Conservation (phyloP, 1,139 yeast species). For the Blastobotrys indianensis region DNA sequence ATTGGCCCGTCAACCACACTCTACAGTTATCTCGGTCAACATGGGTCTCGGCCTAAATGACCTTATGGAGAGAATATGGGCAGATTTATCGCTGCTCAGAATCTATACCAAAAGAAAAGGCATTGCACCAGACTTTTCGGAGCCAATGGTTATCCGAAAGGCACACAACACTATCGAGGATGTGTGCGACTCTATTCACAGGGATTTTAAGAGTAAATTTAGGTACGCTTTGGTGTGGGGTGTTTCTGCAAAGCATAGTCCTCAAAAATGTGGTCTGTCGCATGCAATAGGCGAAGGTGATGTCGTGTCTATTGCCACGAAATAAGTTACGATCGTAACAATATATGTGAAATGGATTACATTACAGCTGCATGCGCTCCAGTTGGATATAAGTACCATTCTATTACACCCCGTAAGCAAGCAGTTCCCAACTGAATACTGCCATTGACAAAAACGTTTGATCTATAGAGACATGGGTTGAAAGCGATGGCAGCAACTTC, state of each 20-base stretch:
- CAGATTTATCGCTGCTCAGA: conserved; percentile 70
- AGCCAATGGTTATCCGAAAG: conserved; percentile 85
- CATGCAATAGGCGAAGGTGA: conserved; percentile 90
- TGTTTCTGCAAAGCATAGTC: conserved; percentile 87
- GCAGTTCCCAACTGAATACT: too few relatives aligned
- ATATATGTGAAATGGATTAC: background rate
- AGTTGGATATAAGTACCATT: too few relatives aligned
- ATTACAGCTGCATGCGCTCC: background rate
- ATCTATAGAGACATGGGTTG: too few relatives aligned
- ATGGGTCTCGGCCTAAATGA: conserved; percentile 81
- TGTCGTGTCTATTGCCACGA: conserved; percentile 85
- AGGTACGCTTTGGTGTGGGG: conserved; percentile 98
- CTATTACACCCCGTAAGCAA: too few relatives aligned
- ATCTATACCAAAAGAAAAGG: conserved; percentile 88
- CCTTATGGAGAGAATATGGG: conserved; percentile 89
- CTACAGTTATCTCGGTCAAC: conserved; percentile 91
- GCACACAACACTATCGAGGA: conserved; percentile 69
- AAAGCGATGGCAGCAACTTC: too few relatives aligned
- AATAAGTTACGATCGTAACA: conserved; percentile 34
- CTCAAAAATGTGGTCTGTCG: conserved; percentile 88
- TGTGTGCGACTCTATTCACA: conserved; percentile 87
- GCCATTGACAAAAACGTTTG: too few relatives aligned
- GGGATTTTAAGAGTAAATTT: conserved; percentile 87
- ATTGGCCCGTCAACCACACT: conserved; percentile 84
- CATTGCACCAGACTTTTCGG: conserved; percentile 67